Percentiles rank a stretch among this genome's conserved stretches.
Conservation (phyloP, 2,329 filamentous ascomycete genomes). For the Fusarium pseudocircinatum region DNA sequence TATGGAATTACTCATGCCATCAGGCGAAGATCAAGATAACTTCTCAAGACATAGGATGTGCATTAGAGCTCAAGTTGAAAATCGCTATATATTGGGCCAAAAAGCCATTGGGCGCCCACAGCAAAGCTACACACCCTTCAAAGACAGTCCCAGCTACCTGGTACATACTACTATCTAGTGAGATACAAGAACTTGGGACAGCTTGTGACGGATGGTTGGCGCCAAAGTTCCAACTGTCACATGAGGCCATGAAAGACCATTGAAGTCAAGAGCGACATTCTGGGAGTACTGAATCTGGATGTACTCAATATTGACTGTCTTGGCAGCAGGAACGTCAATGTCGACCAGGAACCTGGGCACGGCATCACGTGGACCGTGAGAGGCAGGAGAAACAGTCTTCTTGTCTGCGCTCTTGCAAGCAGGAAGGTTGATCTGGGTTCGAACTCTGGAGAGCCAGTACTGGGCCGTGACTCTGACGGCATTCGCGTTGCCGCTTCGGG, state of each 20-base stretch:
- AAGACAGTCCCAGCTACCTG: too few relatives aligned
- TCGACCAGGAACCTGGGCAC: conserved; percentile 29
- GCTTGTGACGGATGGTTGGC: conserved; percentile 1
- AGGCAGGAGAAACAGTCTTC: conserved; percentile 8
- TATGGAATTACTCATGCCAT: background rate
- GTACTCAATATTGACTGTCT: conserved; percentile 25
- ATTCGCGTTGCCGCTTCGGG: conserved; percentile 28
- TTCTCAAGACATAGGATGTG: background rate
- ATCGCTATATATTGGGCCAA: background rate
- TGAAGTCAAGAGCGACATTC: conserved; percentile 21
- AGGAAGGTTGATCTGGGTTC: conserved; percentile 27
- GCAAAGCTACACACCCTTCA: background rate
- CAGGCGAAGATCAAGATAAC: background rate
- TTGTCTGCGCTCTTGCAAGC: background rate
- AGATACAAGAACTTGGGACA: conserved; percentile 1
- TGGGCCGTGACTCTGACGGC: conserved; percentile 12
- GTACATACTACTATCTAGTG: background rate
- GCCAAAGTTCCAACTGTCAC: conserved; percentile 34
- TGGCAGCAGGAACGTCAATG: background rate
- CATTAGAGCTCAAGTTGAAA: background rate
- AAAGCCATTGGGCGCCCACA: rapidly evolving
- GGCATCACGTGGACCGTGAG: conserved; percentile 9
- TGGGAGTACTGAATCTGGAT: conserved; percentile 52
- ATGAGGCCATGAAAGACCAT: conserved; percentile 21
- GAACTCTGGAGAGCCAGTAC: conserved; percentile 36